These are phyloP conservation scores for Schizophyllum amplum DNA, from an alignment of 1,284 basidiomycete genomes.

Conservation along the genomic window DNA sequence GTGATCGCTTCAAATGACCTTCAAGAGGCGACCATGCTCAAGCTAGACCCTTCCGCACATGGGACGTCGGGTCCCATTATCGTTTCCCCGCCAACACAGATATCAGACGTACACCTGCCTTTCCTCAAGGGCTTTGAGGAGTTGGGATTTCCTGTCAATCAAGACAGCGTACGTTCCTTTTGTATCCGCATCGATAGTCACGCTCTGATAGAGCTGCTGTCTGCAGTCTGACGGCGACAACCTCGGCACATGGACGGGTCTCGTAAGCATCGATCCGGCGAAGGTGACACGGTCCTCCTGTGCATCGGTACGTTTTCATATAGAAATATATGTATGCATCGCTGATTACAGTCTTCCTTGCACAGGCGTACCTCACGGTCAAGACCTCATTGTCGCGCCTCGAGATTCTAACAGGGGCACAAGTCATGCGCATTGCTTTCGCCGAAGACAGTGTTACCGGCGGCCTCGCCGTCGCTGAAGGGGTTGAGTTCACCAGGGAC, in stretches of 20 bases:
- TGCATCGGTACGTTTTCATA: background rate
- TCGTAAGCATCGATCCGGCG: background rate
- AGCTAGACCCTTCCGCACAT: background rate
- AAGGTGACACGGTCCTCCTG: background rate
- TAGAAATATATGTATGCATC: background rate
- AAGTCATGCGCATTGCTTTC: background rate
- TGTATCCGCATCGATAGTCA: background rate
- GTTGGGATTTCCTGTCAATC: background rate
- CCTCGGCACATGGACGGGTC: background rate
- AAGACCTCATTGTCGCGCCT: background rate
- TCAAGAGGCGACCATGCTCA: background rate
- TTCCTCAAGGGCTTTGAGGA: background rate
- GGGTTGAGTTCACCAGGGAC: background rate
- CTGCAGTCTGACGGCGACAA: background rate
- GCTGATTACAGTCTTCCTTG: background rate
- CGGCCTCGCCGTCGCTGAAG: background rate
- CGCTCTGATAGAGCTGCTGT: background rate
- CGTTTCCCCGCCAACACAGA: background rate
- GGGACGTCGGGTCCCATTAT: background rate
- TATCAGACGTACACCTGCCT: background rate
- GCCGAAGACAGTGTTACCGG: background rate
- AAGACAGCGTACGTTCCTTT: background rate
- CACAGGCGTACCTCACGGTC: background rate
- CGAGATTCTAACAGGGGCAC: background rate
- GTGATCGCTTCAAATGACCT: background rate